Conservation (phyloP, 2,329 filamentous ascomycete species). For the Penicillium sumatraense region DNA sequence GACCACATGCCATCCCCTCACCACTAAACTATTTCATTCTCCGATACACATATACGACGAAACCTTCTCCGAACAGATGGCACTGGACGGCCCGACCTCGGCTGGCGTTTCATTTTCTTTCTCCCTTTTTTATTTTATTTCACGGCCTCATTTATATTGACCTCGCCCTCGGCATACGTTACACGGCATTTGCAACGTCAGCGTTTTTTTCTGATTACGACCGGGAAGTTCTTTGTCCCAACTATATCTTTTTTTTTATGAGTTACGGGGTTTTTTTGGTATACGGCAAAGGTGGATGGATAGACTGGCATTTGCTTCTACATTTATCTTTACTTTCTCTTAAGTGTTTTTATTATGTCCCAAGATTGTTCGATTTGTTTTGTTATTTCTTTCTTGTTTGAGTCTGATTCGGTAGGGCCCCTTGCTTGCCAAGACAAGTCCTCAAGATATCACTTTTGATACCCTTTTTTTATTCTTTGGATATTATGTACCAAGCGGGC, state of each 20-base stretch:
- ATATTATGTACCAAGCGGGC: conserved; percentile 23
- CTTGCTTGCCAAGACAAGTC: conserved; percentile 17
- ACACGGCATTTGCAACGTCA: conserved; percentile 24
- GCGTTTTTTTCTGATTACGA: conserved; percentile 28
- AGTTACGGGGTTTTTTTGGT: conserved; percentile 22
- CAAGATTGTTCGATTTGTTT: conserved; percentile 1
- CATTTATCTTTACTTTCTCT: conserved; percentile 9
- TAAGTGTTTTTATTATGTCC: not conserved
- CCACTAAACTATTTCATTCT: conserved; percentile 16
- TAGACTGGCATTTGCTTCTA: conserved; percentile 28
- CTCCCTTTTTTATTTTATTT: not conserved
- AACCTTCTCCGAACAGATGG: not conserved
- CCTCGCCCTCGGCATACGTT: conserved; percentile 14
- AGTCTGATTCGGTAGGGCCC: not conserved
- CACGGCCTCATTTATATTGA: conserved; percentile 16
- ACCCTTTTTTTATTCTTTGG: conserved; percentile 32
- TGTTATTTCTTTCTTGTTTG: conserved; percentile 12
- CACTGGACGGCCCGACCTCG: not conserved
- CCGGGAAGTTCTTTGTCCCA: conserved; percentile 7
- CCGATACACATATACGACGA: not conserved
- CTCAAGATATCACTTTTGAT: conserved; percentile 34
- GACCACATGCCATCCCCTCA: conserved; percentile 36
- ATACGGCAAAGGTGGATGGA: conserved; percentile 21
- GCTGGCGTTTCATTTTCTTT: not conserved
- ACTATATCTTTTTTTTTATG: conserved; percentile 14